Evolutionary conservation across 2,329 filamentous ascomycete genomes (phyloP).

Genomic region (Septoria linicola): DNA sequence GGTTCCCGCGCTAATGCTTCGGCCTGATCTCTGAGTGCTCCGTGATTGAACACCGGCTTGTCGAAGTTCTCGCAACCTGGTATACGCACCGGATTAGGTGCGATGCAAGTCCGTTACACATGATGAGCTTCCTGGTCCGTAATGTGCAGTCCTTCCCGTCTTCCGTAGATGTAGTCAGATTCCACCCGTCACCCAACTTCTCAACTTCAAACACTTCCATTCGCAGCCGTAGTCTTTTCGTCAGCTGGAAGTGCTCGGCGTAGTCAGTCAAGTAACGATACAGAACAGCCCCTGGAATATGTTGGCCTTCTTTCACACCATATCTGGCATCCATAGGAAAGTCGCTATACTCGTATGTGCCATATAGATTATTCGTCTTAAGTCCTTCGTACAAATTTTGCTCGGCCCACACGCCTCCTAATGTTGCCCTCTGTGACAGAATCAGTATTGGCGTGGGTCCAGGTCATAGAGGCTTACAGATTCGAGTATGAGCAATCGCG

Average conservation of each 20-base stretch:
- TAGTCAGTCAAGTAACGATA: conserved; percentile 59
- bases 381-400: conserved; percentile 66
- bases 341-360: conserved; percentile 70
- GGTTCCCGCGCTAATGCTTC: conserved; percentile 44
- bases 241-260: conserved; percentile 53
- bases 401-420: conserved; percentile 70
- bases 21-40: conserved; percentile 47
- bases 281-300: conserved; percentile 59
- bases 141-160: background rate
- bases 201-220: conserved; percentile 52
- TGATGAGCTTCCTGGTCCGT: conserved; percentile 51
- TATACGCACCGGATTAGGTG: conserved; percentile 55
- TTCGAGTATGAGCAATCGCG: conserved; percentile 14
- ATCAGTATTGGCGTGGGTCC: no score
- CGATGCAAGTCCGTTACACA: conserved; percentile 62
- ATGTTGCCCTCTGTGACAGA: conserved; percentile 11
- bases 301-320: conserved; percentile 50
- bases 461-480: no score
- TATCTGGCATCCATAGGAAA: conserved; percentile 60
- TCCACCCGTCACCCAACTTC: conserved; percentile 31
- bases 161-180: conserved; percentile 10
- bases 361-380: conserved; percentile 70
- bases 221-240: conserved; percentile 48
- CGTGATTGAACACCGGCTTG: conserved; percentile 56
- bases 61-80: conserved; percentile 51